These are phyloP conservation scores for Cercospora berteroae DNA, from an alignment of 2,329 filamentous ascomycete genomes.

Conservation along the genomic window DNA sequence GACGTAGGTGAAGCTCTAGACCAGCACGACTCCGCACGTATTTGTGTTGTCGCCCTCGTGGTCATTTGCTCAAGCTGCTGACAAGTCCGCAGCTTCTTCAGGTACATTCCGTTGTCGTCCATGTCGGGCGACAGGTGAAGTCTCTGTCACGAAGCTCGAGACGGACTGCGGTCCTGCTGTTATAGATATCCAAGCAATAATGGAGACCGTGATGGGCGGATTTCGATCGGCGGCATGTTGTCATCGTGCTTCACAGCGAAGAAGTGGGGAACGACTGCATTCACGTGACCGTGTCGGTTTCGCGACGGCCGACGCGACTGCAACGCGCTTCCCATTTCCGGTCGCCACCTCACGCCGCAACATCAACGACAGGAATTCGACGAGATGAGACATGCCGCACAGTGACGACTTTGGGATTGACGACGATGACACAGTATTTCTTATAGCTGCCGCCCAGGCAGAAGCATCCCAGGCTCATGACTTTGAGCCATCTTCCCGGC, in stretches of 20 bases:
- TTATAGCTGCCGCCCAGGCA: slow-evolving; percentile 35
- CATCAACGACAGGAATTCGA: not conserved
- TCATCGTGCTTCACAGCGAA: not conserved
- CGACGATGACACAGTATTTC: slow-evolving; percentile 36
- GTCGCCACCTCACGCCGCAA: slow-evolving; percentile 4
- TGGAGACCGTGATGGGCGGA: not conserved
- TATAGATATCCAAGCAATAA: slow-evolving; percentile 1
- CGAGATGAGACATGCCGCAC: slow-evolving; percentile 29
- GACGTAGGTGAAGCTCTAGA: slow-evolving; percentile 17
- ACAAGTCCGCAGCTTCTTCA: not conserved
- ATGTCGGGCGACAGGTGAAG: not conserved
- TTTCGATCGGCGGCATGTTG: not conserved
- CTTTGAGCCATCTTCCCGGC: slow-evolving; percentile 37
- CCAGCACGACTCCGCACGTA: slow-evolving; percentile 15
- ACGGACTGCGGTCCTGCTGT: not conserved
- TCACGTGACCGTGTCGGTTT: slow-evolving; percentile 6
- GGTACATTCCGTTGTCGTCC: not conserved
- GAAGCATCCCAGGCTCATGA: slow-evolving; percentile 32
- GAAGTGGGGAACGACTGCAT: not conserved
- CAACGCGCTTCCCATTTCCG: not conserved
- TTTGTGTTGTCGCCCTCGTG: slow-evolving; percentile 7
- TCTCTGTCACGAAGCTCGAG: not conserved
- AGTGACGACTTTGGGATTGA: slow-evolving; percentile 37
- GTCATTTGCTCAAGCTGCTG: not conserved
- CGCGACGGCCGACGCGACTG: slow-evolving; percentile 10